Conservation (phyloP, 2,329 filamentous ascomycete genomes). For the Cadophora malorum region DNA sequence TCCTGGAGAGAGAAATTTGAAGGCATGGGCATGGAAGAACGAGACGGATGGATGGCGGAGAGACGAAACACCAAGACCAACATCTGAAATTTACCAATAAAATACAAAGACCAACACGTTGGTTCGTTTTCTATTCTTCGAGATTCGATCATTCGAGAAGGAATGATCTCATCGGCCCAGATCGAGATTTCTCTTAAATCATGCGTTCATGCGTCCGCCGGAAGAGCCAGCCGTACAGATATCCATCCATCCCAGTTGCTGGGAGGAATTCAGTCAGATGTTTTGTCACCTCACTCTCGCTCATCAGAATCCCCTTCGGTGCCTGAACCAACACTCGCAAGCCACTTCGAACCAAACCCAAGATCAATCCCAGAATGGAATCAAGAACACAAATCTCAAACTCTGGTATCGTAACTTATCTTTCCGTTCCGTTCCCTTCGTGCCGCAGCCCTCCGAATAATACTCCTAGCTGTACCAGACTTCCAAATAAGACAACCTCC, state of each 20-base stretch:
- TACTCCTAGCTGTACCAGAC: neutral
- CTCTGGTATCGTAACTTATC: neutral
- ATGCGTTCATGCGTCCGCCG: neutral
- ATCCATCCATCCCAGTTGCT: neutral
- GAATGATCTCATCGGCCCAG: conserved; percentile 7
- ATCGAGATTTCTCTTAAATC: conserved; percentile 2
- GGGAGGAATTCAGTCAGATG: conserved; percentile 1
- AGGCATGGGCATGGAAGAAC: neutral
- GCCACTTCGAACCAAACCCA: neutral
- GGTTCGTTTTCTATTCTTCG: too few species aligned
- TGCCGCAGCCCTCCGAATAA: neutral
- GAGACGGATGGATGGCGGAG: neutral
- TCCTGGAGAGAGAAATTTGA: neutral
- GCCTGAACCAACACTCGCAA: neutral
- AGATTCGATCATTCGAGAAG: too few species aligned
- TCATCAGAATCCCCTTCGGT: neutral
- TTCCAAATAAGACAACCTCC: neutral
- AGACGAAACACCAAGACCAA: conserved; percentile 11
- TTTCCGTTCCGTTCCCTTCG: neutral
- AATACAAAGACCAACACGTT: neutral
- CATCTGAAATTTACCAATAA: neutral
- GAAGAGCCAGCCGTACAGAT: too few species aligned
- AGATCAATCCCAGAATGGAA: too few species aligned
- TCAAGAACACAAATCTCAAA: neutral
- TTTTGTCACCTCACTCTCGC: neutral